These are phyloP conservation scores for Pichia eremophila DNA, from an alignment of 805 yeast species.

Conservation along the genomic window DNA sequence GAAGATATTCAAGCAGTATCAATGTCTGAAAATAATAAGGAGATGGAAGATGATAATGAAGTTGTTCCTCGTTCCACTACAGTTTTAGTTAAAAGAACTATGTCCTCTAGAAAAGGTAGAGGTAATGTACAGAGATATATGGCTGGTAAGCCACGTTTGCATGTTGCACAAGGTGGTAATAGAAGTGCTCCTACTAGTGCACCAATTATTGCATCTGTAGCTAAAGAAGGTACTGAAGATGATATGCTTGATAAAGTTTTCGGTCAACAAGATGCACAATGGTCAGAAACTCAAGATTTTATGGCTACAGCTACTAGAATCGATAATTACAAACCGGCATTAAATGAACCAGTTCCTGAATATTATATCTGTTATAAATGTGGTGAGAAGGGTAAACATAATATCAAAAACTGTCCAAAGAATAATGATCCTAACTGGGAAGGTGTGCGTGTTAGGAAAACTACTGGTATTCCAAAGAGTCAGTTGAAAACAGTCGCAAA, in stretches of 20 bases:
- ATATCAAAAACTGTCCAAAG: conserved; percentile 94
- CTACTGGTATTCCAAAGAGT: conserved; percentile 96
- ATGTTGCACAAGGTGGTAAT: conserved; percentile 9
- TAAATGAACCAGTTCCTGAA: conserved; percentile 84
- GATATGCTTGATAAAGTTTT: conserved; percentile 87
- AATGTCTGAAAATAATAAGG: conserved; percentile 24
- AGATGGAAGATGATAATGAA: conserved; percentile 78
- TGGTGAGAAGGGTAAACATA: conserved; percentile 86
- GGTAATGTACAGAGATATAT: conserved; percentile 64
- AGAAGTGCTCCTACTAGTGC: conserved; percentile 10
- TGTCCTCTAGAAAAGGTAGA: conserved; percentile 41
- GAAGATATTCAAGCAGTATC: conserved; percentile 32
- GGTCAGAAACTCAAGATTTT: conserved; percentile 90
- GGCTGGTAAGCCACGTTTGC: conserved; percentile 56
- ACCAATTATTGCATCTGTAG: conserved; percentile 23
- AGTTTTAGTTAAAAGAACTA: conserved; percentile 72
- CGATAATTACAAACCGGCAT: conserved; percentile 18
- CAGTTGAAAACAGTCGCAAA: conserved; percentile 80
- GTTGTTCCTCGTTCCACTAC: conserved; percentile 87
- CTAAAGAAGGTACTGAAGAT: conserved; percentile 47
- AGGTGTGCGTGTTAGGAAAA: conserved; percentile 80
- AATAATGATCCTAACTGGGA: conserved; percentile 89
- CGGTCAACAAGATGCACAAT: conserved; percentile 84
- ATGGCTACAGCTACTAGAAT: conserved; percentile 82
- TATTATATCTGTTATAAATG: conserved; percentile 95